phyloP scores from a whole-genome alignment of 306 rosid species.

The Spatholobus suberectus region DNA sequence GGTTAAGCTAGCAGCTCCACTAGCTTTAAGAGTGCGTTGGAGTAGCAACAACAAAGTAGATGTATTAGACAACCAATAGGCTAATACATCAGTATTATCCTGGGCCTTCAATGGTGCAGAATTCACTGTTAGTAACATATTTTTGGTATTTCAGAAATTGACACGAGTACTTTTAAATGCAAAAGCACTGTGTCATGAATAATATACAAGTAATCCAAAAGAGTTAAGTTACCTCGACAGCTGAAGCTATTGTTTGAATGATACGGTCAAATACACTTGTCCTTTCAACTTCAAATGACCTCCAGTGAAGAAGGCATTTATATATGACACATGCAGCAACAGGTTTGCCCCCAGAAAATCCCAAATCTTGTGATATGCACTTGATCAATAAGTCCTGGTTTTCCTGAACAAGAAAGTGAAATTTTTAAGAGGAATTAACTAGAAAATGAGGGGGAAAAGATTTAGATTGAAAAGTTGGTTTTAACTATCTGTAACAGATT shows the following conservation, averaged over 20 bases:
- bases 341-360: constrained; percentile 95
- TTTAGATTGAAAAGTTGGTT: constrained; percentile 21
- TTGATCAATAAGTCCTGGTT: constrained; percentile 92
- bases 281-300: constrained; percentile 99
- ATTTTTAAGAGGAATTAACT: constrained; percentile 13
- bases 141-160: constrained; percentile 28
- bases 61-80: constrained; percentile 97
- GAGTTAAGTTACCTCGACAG: constrained; percentile 76
- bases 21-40: constrained; percentile 99
- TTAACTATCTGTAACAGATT: constrained; percentile 33
- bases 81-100: constrained; percentile 85
- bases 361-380: constrained; percentile 93
- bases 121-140: constrained; percentile 41
- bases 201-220: constrained; percentile 31
- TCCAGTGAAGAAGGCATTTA: constrained; percentile 99
- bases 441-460: constrained; percentile 33
- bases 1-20: constrained; percentile 99
- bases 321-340: constrained; percentile 93
- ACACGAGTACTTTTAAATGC: constrained; percentile 20
- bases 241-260: constrained; percentile 95
- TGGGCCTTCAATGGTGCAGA: constrained; percentile 67
- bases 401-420: constrained; percentile 71
- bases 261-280: constrained; percentile 93
- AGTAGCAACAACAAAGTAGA: constrained; percentile 93
- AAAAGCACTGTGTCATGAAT: constrained; percentile 36